Percentiles rank a stretch among this genome's conserved stretches.
These are phyloP conservation scores for Chamaecyparis obtusa DNA, from an alignment of 75 land plant genomes.

Conservation along the genomic window DNA sequence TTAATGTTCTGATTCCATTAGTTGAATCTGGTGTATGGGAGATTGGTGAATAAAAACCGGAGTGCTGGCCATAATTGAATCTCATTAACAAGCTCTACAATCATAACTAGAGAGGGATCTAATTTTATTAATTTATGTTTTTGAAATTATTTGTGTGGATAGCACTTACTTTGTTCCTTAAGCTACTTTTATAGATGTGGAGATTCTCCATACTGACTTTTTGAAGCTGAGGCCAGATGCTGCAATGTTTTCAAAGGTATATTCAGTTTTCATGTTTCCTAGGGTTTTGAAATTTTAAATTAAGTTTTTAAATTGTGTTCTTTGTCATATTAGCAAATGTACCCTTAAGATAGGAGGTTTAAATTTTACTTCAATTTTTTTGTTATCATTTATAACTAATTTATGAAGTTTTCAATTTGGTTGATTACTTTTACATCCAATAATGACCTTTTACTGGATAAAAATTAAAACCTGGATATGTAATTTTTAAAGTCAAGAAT, in stretches of 20 bases:
- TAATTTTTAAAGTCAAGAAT: background rate
- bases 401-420: too few relatives aligned
- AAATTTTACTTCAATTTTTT: too few relatives aligned
- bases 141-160: background rate
- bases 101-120: background rate
- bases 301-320: background rate
- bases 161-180: background rate
- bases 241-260: constrained; percentile 63
- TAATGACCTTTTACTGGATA: background rate
- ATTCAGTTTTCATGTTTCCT: background rate
- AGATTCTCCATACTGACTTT: constrained; percentile 72
- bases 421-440: too few relatives aligned
- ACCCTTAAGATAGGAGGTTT: background rate
- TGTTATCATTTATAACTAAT: too few relatives aligned
- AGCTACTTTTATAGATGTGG: constrained; percentile 45
- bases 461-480: background rate
- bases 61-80: background rate
- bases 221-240: constrained; percentile 46
- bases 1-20: background rate
- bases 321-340: background rate
- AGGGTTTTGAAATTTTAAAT: background rate
- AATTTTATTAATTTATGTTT: background rate
- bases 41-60: background rate
- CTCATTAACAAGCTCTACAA: background rate
- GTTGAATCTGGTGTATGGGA: background rate